phyloP scores from a whole-genome alignment of 108 stramenopile species.

The Fragilariopsis cylindrus region DNA sequence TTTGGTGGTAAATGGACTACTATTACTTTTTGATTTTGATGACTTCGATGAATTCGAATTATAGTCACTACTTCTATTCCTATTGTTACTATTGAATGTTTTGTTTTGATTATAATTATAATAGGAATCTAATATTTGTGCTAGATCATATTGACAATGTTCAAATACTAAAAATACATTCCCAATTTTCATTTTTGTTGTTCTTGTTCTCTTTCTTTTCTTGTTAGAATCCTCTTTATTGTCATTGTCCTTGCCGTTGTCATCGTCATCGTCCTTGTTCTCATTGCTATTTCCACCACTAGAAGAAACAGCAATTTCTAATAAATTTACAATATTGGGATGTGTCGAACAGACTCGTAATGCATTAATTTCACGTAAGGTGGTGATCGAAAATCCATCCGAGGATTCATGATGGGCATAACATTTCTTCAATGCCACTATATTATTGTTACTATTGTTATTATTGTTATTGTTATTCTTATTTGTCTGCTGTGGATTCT shows the following conservation, averaged over 20 bases:
- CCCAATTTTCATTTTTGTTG: conserved; percentile 12
- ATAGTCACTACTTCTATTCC: background rate
- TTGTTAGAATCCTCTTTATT: conserved; percentile 26
- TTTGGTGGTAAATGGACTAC: conserved; percentile 49
- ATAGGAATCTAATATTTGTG: conserved; percentile 62
- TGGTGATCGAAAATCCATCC: conserved; percentile 85
- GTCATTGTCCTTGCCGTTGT: background rate
- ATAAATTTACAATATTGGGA: conserved; percentile 32
- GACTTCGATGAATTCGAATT: background rate
- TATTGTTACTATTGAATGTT: background rate
- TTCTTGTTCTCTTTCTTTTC: background rate
- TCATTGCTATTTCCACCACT: background rate
- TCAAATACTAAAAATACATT: conserved; percentile 88
- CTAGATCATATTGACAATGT: conserved; percentile 69
- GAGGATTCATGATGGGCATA: conserved; percentile 80
- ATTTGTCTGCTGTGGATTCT: background rate
- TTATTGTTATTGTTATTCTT: background rate
- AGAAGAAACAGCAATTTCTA: background rate
- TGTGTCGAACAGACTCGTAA: conserved; percentile 52
- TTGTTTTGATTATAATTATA: conserved; percentile 16
- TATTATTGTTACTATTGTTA: conserved; percentile 16
- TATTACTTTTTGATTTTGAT: background rate
- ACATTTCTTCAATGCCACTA: conserved; percentile 81
- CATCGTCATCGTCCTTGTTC: conserved; percentile 6
- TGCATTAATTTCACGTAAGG: conserved; percentile 74